Evolutionary conservation across 2,329 filamentous ascomycete species (phyloP), one percentile per base, ranked within the genome.

Genomic region (Fusarium sp.): DNA sequence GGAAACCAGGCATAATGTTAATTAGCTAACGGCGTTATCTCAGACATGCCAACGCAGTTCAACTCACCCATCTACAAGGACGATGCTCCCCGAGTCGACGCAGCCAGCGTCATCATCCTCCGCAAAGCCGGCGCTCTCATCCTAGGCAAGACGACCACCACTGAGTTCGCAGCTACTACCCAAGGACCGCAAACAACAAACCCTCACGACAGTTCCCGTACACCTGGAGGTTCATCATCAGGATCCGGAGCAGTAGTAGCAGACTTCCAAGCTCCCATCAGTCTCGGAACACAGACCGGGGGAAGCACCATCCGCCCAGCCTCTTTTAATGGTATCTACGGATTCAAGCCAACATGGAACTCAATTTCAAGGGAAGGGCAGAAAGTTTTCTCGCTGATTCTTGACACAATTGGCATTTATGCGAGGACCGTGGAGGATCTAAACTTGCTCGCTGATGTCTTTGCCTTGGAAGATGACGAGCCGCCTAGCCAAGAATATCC

Each of bases 201-300:
- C 72, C 87, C 90, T 0, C 92, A 92, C 64, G 90, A 92, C 74
- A 78, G 82, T 4, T 85, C 83, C 0, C 84, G 92, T 2, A 92
- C 89, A 0, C 89, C 90, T 0, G 90, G 90, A 3, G 90, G 90
- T n/a, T 91, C 89, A 0, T 91, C 89, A 0, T 89, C 88, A 0
- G 90, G 90, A 0, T 91, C 89, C 1, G 90, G 84, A 1, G 89
- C 90, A 1, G 89, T 88, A 0, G 89, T 92, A 3, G 90, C 82
- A 7, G 90, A 91, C 66, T 85, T 87, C 52, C 89, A 91, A 69
- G 86, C 84, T 0, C 86, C 89, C 0, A 75, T 92, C 14, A 85
- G 80, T 0, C 80, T 92, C 0, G 90, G 89, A 1, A 90, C 89
- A 0, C 90, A 92, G 76, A 92, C 90, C 0, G 88, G 86, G 4